Evolutionary conservation across 371 early-diverging fungal genomes (phyloP), one percentile per base, ranked within the genome.

Genomic region (Fennellomyces sp.): DNA sequence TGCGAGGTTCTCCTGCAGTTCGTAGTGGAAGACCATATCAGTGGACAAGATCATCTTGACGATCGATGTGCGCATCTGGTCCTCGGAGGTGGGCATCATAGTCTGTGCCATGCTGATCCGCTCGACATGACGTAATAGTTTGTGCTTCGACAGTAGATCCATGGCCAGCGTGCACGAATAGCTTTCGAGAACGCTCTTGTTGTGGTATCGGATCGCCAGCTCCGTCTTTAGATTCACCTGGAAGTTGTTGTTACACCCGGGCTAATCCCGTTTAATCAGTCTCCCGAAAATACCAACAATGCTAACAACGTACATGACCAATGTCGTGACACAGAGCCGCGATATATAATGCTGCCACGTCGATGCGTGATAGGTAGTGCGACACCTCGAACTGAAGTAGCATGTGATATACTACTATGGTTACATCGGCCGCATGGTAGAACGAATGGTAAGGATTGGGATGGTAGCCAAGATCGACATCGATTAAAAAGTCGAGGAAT

Each of bases 301-400:
- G 19, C 60, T 66, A 42, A 41, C 5, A 41, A 79, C 89, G 87
- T 88, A 92, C 92, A 72, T 96, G 96, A 35, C 94, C 91, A 56
- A 91, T 87, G 65, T 96, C 96, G 70, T 96, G 96, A 67, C 93
- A 91, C 35, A 96, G 78, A n/a, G 88, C 95, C 31, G 92, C 88
- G 35, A 96, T 84, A 27, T 94, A 67, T 38, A 95, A 65, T 8
- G 89, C 83, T 15, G 89, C 86, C 57, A 89, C 76, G 62, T 94
- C 94, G 10, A 85, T 74, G 19, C 79, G 65, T n/a, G 88, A 78
- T 10, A 93, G 66, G 48, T 87, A 88, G 8, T 78, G 80, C 0
- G 76, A 71, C 0, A 89, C 86, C 33, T 78, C 83, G 61, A 88
- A 78, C 27, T 88, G 80, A 27, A 65, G 72, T 4, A 95, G 71